Evolutionary conservation across 306 rosid species (phyloP).

Genomic region (Canavalia ensiformis): DNA sequence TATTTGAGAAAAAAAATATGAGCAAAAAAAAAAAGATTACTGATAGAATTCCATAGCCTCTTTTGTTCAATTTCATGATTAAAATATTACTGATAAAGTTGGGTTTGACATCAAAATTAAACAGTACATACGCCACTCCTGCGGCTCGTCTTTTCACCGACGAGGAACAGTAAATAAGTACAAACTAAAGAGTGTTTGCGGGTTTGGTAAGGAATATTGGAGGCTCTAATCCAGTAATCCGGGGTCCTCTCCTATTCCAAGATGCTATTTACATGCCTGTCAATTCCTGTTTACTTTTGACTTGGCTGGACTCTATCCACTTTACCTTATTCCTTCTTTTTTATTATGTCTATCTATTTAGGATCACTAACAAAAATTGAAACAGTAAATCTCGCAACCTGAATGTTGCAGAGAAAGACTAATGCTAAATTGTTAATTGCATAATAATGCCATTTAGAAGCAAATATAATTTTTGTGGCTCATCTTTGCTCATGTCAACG

Average conservation of each 20-base stretch:
- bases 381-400: conserved; percentile 13
- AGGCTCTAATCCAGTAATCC: conserved; percentile 21
- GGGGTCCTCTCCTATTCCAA: conserved; percentile 40
- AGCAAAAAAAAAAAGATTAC: conserved; percentile 2
- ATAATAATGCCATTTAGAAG: conserved; percentile 32
- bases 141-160: conserved; percentile 34
- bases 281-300: conserved; percentile 55
- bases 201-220: conserved; percentile 44
- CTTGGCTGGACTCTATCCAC: conserved; percentile 29
- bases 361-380: conserved; percentile 47
- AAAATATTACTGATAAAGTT: conserved; percentile 50
- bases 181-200: conserved; percentile 39
- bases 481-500: conserved; percentile 19
- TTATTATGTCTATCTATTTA: conserved; percentile 30
- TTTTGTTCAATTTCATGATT: conserved; percentile 46
- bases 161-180: conserved; percentile 40
- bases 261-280: conserved; percentile 45
- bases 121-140: conserved; percentile 4
- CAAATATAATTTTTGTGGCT: conserved; percentile 25
- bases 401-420: conserved; percentile 37
- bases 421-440: conserved; percentile 18
- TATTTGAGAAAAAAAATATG: conserved; percentile 42
- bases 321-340: conserved; percentile 31
- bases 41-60: conserved; percentile 41
- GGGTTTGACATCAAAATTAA: conserved; percentile 44